Percentiles rank a stretch among this genome's conserved stretches.
These are phyloP conservation scores for Coemansia sp. DNA, from an alignment of 192 early-diverging fungal genomes.

Conservation along the genomic window DNA sequence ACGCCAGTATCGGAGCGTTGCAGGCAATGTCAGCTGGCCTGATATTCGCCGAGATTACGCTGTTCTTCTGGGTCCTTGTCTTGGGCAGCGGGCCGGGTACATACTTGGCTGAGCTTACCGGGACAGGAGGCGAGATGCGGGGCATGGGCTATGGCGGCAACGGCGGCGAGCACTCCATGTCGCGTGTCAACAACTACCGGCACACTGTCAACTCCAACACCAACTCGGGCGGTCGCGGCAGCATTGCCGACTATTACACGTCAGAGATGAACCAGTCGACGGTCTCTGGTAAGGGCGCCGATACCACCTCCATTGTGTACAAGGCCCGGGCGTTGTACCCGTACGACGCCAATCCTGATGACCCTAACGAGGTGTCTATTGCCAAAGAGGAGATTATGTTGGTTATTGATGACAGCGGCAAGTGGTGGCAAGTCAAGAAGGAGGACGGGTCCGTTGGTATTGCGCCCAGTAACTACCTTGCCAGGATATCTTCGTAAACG, in stretches of 20 bases:
- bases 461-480: constrained; percentile 84
- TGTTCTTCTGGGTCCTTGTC: constrained; percentile 68
- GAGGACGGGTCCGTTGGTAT: constrained; percentile 80
- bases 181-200: constrained; percentile 36
- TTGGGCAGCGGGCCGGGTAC: constrained; percentile 68
- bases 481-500: constrained; percentile 35
- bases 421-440: constrained; percentile 96
- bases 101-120: constrained; percentile 46
- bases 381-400: constrained; percentile 84
- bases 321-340: constrained; percentile 72
- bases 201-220: constrained; percentile 31
- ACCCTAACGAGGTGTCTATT: constrained; percentile 91
- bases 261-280: constrained; percentile 35
- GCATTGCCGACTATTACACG: constrained; percentile 48
- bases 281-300: constrained; percentile 42
- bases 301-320: constrained; percentile 49
- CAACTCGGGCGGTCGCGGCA: constrained; percentile 20
- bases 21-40: constrained; percentile 54
- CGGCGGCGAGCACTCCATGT: constrained; percentile 25
- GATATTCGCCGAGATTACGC: constrained; percentile 52
- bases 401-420: constrained; percentile 87
- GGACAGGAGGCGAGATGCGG: constrained; percentile 31
- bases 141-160: background rate
- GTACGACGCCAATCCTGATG: constrained; percentile 86
- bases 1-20: constrained; percentile 34